Evolutionary conservation across 116 monocot genomes (phyloP), one percentile per base, ranked within the genome.

Genomic region (Iris pallida): DNA sequence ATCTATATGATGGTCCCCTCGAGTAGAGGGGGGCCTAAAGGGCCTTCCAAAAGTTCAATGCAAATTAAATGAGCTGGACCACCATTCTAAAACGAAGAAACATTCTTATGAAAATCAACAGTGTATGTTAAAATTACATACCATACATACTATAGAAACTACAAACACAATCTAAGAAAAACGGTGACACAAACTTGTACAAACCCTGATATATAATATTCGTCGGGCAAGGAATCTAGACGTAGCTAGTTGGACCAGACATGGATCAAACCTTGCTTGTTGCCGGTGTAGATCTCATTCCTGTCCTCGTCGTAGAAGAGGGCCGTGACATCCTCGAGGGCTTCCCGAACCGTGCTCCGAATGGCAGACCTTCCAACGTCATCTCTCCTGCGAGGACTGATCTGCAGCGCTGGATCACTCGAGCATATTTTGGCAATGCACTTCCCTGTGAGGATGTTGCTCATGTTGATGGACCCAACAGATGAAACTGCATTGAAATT

Each of bases 201-300:
- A 30, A 30, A 30, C 30, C 30, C 30, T 30, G 30, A 30, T n/a
- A 30, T 30, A 30, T 30, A 30, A 30, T 30, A 0, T 30, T 30
- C 30, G 0, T 30, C 2, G 30, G 30, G 30, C 30, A 30, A 30
- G 30, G 30, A 30, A 51, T 51, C 49, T 0, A 51, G 49, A 51
- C 49, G 20, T 17, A 54, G 47, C 71, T 80, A 88, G 57, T 79
- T 88, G 5, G 81, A 83, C 88, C 88, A 88, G 13, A 84, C 81
- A 64, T 88, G 88, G 8, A 88, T 70, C 45, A 88, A 51, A 8
- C 88, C 84, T 64, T 79, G 73, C 55, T 76, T 65, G 81, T 84
- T 88, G 58, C 88, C 84, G 3, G 88, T 88, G 74, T 88, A 88
- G 66, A 88, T 88, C 76, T 88, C 81, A 47, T 88, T 88, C 62